A percentile compares a stretch with the other conserved stretches of the same genome.
phyloP scores from a whole-genome alignment of 2,329 filamentous ascomycete species.

The Penicillium sp. region DNA sequence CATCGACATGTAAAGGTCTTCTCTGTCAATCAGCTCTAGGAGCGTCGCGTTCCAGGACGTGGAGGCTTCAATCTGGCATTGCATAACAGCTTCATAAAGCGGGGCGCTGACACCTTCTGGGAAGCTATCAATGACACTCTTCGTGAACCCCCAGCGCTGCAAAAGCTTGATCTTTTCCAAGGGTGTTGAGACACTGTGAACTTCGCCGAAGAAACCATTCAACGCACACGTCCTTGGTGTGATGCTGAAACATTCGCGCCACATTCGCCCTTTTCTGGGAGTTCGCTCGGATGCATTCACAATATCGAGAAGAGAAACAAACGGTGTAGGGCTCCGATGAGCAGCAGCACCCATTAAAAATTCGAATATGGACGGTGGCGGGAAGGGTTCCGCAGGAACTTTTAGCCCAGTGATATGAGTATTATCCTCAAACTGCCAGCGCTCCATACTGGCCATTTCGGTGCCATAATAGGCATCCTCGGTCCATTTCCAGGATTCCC shows the following conservation, averaged over 20 bases:
- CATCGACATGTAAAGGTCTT: constrained; percentile 72
- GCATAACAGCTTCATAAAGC: constrained; percentile 78
- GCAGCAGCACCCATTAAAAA: constrained; percentile 50
- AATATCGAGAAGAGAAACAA: constrained; percentile 53
- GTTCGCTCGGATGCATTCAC: constrained; percentile 36
- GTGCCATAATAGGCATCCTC: constrained; percentile 56
- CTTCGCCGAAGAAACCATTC: constrained; percentile 62
- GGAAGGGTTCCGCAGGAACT: constrained; percentile 51
- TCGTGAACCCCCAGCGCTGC: constrained; percentile 63
- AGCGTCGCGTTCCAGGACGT: constrained; percentile 70
- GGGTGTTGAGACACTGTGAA: constrained; percentile 50
- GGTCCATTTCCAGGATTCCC: constrained; percentile 60
- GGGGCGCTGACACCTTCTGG: constrained; percentile 80
- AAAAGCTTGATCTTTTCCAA: constrained; percentile 71
- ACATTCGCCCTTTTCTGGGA: constrained; percentile 31
- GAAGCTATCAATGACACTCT: constrained; percentile 70
- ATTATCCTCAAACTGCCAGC: constrained; percentile 58
- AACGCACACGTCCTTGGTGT: constrained; percentile 70
- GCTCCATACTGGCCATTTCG: constrained; percentile 57
- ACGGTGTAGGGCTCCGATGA: constrained; percentile 36
- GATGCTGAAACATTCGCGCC: constrained; percentile 40
- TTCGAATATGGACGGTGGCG: constrained; percentile 59
- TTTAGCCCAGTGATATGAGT: constrained; percentile 45
- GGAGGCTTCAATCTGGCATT: constrained; percentile 79
- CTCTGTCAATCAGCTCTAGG: constrained; percentile 72